These are phyloP conservation scores for Pichia terricola DNA, from an alignment of 1,139 yeast genomes.

Conservation along the genomic window DNA sequence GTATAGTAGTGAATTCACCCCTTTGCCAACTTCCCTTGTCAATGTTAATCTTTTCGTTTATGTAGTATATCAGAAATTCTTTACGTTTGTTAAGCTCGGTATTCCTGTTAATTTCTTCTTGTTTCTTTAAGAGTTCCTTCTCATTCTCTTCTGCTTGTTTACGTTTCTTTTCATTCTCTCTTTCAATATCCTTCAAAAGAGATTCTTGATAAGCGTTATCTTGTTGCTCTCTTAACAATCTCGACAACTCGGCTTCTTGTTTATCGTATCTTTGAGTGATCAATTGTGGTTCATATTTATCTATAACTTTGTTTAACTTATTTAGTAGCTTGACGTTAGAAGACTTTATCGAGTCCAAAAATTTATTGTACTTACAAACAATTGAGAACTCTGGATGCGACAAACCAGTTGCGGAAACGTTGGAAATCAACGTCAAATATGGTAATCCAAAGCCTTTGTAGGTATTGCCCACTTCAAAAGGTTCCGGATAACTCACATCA, in stretches of 20 bases:
- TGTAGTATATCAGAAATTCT: constrained; percentile 12
- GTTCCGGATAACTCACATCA: constrained; percentile 38
- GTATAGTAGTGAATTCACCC: constrained; percentile 28
- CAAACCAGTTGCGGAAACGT: constrained; percentile 41
- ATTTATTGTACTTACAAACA: constrained; percentile 27
- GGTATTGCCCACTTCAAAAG: constrained; percentile 39
- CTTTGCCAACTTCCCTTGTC: constrained; percentile 23
- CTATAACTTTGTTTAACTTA: constrained; percentile 28
- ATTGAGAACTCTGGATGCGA: constrained; percentile 46
- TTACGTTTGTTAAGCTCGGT: constrained; percentile 5
- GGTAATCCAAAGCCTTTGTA: constrained; percentile 37
- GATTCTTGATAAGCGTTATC: constrained; percentile 48
- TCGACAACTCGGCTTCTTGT: constrained; percentile 42
- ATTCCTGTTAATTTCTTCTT: not conserved
- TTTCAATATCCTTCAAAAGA: constrained; percentile 33
- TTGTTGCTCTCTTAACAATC: constrained; percentile 45
- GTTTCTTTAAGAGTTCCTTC: constrained; percentile 12
- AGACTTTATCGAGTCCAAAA: constrained; percentile 9
- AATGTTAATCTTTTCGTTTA: constrained; percentile 12
- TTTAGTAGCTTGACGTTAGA: not conserved
- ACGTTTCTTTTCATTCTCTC: constrained; percentile 10
- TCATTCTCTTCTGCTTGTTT: constrained; percentile 9
- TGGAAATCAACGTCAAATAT: constrained; percentile 37
- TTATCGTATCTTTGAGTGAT: constrained; percentile 41
- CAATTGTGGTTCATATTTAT: constrained; percentile 42